A percentile compares a stretch with the other conserved stretches of the same genome.
Conservation (phyloP, 1,284 basidiomycete species). For the Sporisorium exsertum region DNA sequence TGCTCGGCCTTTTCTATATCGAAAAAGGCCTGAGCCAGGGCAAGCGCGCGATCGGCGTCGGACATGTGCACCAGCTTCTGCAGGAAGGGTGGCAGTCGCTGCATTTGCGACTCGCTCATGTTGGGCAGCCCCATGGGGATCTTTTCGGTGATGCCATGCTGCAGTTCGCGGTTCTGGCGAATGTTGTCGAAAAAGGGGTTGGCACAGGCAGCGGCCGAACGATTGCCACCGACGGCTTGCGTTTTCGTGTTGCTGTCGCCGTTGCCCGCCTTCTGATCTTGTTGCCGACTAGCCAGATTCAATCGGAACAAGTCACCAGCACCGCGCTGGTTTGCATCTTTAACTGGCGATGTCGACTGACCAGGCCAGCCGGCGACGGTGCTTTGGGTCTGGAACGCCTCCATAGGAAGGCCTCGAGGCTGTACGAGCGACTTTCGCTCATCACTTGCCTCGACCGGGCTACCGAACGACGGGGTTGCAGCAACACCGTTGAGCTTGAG, state of each 20-base stretch:
- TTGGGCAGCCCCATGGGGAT: constrained; percentile 60
- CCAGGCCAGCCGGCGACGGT: constrained; percentile 50
- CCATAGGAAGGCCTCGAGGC: constrained; percentile 58
- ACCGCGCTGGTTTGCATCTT: constrained; percentile 11
- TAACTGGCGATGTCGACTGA: constrained; percentile 24
- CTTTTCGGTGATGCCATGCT: constrained; percentile 76
- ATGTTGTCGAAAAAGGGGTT: constrained; percentile 82
- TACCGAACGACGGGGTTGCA: constrained; percentile 13
- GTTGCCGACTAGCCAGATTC: constrained; percentile 27
- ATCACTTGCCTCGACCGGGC: constrained; percentile 9
- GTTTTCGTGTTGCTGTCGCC: neutral
- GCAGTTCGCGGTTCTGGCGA: constrained; percentile 91
- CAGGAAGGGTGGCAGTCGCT: constrained; percentile 83
- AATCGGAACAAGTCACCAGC: constrained; percentile 15
- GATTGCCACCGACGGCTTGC: constrained; percentile 7
- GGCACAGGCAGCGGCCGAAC: constrained; percentile 38
- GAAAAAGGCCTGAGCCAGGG: constrained; percentile 90
- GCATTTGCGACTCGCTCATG: constrained; percentile 35
- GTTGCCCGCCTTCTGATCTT: constrained; percentile 2
- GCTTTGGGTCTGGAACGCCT: constrained; percentile 60
- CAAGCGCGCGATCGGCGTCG: constrained; percentile 77
- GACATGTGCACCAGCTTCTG: constrained; percentile 75
- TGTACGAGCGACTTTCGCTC: constrained; percentile 51
- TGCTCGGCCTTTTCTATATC: constrained; percentile 90
- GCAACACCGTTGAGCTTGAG: constrained; percentile 33